These are phyloP conservation scores for Neonectria coccinea DNA, from an alignment of 2,329 filamentous ascomycete species.

Conservation along the genomic window DNA sequence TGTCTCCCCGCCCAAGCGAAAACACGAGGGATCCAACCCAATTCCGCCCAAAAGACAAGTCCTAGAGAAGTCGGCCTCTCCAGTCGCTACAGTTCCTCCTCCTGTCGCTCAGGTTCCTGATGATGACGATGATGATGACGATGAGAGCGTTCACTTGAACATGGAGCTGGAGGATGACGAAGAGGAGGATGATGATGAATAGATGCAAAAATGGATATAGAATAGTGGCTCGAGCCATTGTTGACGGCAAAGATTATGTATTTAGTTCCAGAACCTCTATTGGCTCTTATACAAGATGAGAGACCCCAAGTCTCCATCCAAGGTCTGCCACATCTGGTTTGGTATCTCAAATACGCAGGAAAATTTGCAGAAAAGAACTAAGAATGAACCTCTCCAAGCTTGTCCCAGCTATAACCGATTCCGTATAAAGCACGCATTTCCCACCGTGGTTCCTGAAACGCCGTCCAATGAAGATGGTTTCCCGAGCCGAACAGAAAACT, in stretches of 20 bases:
- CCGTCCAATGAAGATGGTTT: constrained; percentile 33
- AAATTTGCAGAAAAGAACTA: not conserved
- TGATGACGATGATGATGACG: constrained; percentile 59
- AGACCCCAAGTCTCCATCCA: constrained; percentile 36
- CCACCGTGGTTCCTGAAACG: constrained; percentile 30
- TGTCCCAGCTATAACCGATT: not conserved
- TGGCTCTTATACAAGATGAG: constrained; percentile 33
- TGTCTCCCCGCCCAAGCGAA: constrained; percentile 53
- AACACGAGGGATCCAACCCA: constrained; percentile 53
- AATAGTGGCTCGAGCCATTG: constrained; percentile 24
- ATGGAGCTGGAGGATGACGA: constrained; percentile 69
- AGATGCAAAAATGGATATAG: constrained; percentile 25
- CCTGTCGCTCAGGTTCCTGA: constrained; percentile 35
- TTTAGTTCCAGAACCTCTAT: constrained; percentile 35
- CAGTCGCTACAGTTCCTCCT: constrained; percentile 28
- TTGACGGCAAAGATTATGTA: constrained; percentile 33
- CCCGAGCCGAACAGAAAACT: constrained; percentile 6
- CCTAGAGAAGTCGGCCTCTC: constrained; percentile 48
- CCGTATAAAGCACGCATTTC: constrained; percentile 21
- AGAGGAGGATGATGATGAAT: constrained; percentile 51
- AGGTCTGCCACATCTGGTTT: constrained; percentile 20
- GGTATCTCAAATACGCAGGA: constrained; percentile 22
- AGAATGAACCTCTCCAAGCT: constrained; percentile 14
- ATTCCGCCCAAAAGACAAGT: constrained; percentile 56
- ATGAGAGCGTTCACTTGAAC: constrained; percentile 69